Base-by-base conservation (phyloP, 148 eudicot species). In the Mesembryanthemum crystallinum region DNA sequence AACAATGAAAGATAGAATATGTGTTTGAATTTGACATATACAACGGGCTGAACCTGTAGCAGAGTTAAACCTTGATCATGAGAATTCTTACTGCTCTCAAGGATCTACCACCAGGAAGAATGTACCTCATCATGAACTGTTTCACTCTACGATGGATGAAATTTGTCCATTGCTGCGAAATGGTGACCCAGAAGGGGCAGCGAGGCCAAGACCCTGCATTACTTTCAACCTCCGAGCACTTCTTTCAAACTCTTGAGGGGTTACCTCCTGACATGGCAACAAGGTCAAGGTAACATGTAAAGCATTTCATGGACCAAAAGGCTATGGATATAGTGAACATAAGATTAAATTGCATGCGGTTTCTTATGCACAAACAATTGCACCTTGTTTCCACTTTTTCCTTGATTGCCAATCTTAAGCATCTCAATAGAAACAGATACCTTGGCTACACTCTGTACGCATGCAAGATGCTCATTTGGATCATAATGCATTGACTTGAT, bases 151-250 rank as follows among this genome's bases (percentile, higher is more conserved):
- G 64, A 47, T 28, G 32, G 74, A 62, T 37, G 69, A 42, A 23
- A 63, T 58, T 9, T 54, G 75, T 57, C 83, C 76, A 25, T 83
- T 83, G 75, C 67, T 84, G 59, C 0, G 54, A 86, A 83, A 89
- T 33, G 91, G 90, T 37, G 91, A 89, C 7, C 92, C 93, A 28
- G 85, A 52, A 49, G 92, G 96, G 78, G 96, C 87, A 47, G 81
- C 49, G 64, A 91, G 79, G 75, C 91, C 96, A 80, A 91, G 91
- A 75, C 51, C 79, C 72, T 82, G 91, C 96, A 89, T 89, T 55
- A 91, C 89, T 79, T 88, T 91, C 79, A 81, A 65, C 84, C 84
- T 86, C 74, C 96, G 83, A 47, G 81, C 85, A 79, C 77, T 83
- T 67, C 81, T 83, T 69, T 64, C 80, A 10, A 86, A 60, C 63